A percentile compares a stretch with the other conserved stretches of the same genome.
Conservation (phyloP, 441 rosid species). For the Rhodomyrtus psidioides region DNA sequence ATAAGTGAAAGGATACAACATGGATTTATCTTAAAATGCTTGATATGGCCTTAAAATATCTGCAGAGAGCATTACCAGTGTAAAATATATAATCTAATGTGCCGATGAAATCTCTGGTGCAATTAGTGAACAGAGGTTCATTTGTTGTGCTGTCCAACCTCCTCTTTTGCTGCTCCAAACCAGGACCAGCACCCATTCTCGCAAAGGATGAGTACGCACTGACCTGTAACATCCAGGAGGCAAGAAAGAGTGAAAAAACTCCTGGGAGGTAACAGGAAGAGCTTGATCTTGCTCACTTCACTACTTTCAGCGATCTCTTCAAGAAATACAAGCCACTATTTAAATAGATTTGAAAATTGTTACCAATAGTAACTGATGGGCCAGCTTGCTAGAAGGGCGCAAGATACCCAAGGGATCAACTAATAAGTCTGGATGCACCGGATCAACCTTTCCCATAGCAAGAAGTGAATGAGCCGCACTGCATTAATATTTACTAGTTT, state of each 20-base stretch:
- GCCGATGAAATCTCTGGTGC: constrained; percentile 95
- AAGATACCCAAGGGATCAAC: constrained; percentile 85
- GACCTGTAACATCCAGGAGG: constrained; percentile 51
- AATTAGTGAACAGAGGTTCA: constrained; percentile 90
- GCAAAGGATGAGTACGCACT: constrained; percentile 94
- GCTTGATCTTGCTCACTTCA: not conserved
- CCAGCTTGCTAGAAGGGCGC: constrained; percentile 79
- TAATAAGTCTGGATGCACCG: constrained; percentile 63
- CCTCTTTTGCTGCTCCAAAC: constrained; percentile 70
- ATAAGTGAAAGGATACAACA: not conserved
- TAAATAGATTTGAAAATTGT: not conserved
- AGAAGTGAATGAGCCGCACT: constrained; percentile 98
- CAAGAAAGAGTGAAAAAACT: not conserved
- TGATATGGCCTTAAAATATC: not conserved
- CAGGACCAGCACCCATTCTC: constrained; percentile 52
- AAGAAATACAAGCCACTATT: not conserved
- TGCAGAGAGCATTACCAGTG: constrained; percentile 49
- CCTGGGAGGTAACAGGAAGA: not conserved
- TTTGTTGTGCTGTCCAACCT: constrained; percentile 83
- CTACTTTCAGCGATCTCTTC: not conserved
- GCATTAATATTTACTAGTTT: constrained; percentile 19
- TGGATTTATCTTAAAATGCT: not conserved
- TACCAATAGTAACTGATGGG: constrained; percentile 96
- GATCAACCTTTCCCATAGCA: constrained; percentile 91
- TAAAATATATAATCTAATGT: constrained; percentile 97